phyloP scores from a whole-genome alignment of 768 basidiomycete genomes.

The Boletus sp. region DNA sequence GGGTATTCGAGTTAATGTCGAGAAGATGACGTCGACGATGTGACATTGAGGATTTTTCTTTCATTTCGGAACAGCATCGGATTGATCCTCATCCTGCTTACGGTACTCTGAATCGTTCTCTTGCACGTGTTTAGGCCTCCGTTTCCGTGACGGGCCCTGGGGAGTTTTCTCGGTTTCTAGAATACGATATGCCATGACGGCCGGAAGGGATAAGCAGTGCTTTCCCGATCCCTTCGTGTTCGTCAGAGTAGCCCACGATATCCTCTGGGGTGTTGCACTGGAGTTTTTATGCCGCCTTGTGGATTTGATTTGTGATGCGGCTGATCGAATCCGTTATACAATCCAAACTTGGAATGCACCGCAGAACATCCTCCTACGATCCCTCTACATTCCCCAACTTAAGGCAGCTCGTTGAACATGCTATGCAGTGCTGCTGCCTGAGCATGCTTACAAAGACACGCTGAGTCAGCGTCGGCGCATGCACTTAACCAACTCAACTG shows the following conservation, averaged over 20 bases:
- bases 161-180: slow-evolving; percentile 22
- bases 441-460: slow-evolving; percentile 10
- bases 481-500: not conserved
- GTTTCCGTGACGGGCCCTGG: slow-evolving; percentile 9
- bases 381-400: not conserved
- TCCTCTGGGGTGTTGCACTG: not conserved
- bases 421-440: too few relatives aligned
- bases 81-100: slow-evolving; percentile 23
- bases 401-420: not conserved
- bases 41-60: slow-evolving; percentile 24
- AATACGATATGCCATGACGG: slow-evolving; percentile 16
- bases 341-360: slow-evolving; percentile 4
- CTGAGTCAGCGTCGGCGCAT: slow-evolving; percentile 7
- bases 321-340: not conserved
- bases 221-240: slow-evolving; percentile 9
- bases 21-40: slow-evolving; percentile 55
- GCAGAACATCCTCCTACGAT: not conserved
- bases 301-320: not conserved
- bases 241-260: not conserved
- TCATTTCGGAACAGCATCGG: slow-evolving; percentile 26
- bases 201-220: slow-evolving; percentile 16
- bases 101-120: slow-evolving; percentile 16
- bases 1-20: slow-evolving; percentile 61
- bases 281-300: slow-evolving; percentile 1
- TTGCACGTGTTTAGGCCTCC: slow-evolving; percentile 18